A percentile compares a stretch with the other conserved stretches of the same genome.
phyloP scores from a whole-genome alignment of 2,329 filamentous ascomycete species.

The Purpureocillium takamizusanense region DNA sequence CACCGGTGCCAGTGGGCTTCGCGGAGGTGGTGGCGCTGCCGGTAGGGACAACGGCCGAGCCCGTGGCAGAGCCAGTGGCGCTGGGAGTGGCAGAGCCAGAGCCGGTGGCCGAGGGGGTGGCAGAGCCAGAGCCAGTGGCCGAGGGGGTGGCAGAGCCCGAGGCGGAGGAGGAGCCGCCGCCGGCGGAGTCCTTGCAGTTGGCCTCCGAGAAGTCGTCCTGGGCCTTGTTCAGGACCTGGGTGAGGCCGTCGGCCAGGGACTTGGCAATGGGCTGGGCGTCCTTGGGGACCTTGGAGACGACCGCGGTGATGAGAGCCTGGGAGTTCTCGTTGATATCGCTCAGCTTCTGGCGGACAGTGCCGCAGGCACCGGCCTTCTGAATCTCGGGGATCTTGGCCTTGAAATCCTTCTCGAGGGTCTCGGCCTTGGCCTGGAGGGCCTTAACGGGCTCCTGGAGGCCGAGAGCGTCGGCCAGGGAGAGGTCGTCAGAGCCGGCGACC shows the following conservation, averaged over 20 bases:
- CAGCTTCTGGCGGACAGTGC: slow-evolving; percentile 13
- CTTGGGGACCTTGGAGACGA: slow-evolving; percentile 19
- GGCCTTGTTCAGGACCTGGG: slow-evolving; percentile 12
- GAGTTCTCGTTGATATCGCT: slow-evolving; percentile 13
- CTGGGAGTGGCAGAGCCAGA: background rate
- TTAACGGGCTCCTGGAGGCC: slow-evolving; percentile 9
- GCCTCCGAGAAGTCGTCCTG: slow-evolving; percentile 14
- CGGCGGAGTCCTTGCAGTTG: slow-evolving; percentile 18
- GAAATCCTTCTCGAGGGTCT: slow-evolving; percentile 15
- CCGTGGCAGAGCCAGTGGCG: background rate
- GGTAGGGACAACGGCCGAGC: background rate
- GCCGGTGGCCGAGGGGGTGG: background rate
- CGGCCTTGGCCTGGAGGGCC: slow-evolving; percentile 15
- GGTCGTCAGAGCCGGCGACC: slow-evolving; percentile 6
- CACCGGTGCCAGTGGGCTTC: background rate
- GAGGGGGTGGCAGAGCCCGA: background rate
- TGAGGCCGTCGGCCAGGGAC: slow-evolving; percentile 14
- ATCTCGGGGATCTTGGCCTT: slow-evolving; percentile 16
- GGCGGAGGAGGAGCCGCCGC: background rate
- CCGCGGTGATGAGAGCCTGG: slow-evolving; percentile 17
- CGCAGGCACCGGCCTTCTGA: slow-evolving; percentile 18
- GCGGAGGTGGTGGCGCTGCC: background rate
- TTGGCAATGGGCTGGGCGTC: slow-evolving; percentile 17
- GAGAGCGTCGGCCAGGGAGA: slow-evolving; percentile 9
- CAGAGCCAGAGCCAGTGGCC: background rate